Evolutionary conservation across 2,329 filamentous ascomycete species (phyloP).

Genomic region (Cladosporium sp.): DNA sequence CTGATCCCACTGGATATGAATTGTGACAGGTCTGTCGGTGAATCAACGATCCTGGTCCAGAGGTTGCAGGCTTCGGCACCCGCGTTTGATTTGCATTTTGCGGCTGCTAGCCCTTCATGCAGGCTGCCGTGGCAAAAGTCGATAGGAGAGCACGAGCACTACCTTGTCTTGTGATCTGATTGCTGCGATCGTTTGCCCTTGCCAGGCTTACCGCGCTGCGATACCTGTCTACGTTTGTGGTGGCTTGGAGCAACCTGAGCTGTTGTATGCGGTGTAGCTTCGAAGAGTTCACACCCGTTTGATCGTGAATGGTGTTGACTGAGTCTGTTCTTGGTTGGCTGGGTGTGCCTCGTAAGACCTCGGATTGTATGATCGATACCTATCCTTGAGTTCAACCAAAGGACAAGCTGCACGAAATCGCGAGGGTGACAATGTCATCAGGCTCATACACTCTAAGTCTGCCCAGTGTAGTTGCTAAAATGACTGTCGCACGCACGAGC

Average conservation of each 20-base stretch:
- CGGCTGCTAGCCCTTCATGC: conserved; percentile 7
- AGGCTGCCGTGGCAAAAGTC: conserved; percentile 5
- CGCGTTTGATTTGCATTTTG: conserved; percentile 2
- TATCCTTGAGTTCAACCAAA: no score
- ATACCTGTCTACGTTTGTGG: background rate
- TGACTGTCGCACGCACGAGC: no score
- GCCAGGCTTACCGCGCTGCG: background rate
- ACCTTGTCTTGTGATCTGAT: conserved; percentile 3
- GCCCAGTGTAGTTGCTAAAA: no score
- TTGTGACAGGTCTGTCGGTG: background rate
- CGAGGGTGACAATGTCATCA: no score
- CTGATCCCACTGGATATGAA: conserved; percentile 1
- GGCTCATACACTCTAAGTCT: no score
- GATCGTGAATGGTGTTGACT: no score
- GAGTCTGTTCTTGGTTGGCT: no score
- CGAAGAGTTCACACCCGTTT: background rate
- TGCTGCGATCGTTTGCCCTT: conserved; percentile 7
- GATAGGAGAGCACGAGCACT: conserved; percentile 2
- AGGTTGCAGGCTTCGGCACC: background rate
- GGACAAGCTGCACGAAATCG: no score
- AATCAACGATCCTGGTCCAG: background rate
- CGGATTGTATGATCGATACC: no score
- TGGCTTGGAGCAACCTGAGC: background rate
- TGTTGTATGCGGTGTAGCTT: conserved; percentile 12
- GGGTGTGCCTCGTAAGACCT: no score